Evolutionary conservation across 2,329 filamentous ascomycete genomes (phyloP), one percentile per base, ranked within the genome.

Genomic region (Paecilomyces fulvus): DNA sequence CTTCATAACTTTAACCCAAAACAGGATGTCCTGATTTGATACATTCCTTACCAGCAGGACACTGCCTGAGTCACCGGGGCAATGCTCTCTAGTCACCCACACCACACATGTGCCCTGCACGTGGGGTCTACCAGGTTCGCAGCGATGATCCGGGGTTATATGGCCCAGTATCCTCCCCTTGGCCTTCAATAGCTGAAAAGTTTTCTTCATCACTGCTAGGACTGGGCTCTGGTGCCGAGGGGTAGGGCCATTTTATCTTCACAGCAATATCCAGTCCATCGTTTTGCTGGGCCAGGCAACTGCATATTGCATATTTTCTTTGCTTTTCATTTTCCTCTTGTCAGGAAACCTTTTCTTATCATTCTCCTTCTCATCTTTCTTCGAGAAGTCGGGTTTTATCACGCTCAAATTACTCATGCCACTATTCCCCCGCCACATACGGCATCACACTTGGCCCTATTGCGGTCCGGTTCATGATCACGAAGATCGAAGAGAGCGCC

Each of bases 361-460:
- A 52, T 17, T 3, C 12, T n/a, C 25, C 25, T 30, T n/a, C 14
- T 52, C 28, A 14, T 25, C 31, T 53, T 43, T 25, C 33, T 28
- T 53, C 9, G 10, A 12, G n/a, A 30, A 43, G 21, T 23, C n/a
- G 20, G 17, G 8, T 37, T 33, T 23, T 14, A 7, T 37, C 10
- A 8, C 14, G 46, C 23, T 8, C 4, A 37, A 37, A 14, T 37
- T 7, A 37, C 25, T 33, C 43, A 71, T 71, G 67, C 60, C 69
- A 33, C 60, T 61, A 54, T 51, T 63, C 31, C 60, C 58, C 30
- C 64, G 68, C 56, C 69, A 71, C 53, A 59, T 62, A 62, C 62
- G 71, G 59, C 65, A 70, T 55, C 67, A 73, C 51, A 70, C 70
- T 23, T 73, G 70, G 70, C 71, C 71, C 7, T 69, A 69, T 58